Conservation (phyloP, 331 rosid genomes). For the Erythrophleum ivorense region DNA sequence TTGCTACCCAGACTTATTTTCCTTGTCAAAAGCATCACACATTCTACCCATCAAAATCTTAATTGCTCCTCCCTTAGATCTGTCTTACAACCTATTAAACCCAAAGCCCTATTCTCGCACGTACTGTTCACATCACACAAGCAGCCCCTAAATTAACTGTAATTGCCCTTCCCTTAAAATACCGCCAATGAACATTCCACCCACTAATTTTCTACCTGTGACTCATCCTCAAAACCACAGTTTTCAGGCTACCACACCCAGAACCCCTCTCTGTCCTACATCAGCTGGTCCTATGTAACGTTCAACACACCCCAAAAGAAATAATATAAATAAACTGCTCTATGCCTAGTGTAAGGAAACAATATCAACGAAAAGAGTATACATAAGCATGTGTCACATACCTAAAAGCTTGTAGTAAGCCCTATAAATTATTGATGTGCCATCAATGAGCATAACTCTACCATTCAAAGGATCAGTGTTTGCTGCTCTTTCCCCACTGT, state of each 20-base stretch:
- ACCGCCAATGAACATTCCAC: neutral
- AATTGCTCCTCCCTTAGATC: neutral
- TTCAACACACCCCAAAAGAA: slow-evolving; percentile 3
- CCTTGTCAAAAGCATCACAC: neutral
- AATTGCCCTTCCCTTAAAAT: neutral
- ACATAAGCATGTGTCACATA: slow-evolving; percentile 16
- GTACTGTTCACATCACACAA: neutral
- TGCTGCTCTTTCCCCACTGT: slow-evolving; percentile 38
- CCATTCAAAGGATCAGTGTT: slow-evolving; percentile 52
- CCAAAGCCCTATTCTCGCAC: neutral
- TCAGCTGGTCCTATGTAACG: neutral
- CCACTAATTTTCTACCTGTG: neutral
- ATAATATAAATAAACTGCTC: neutral
- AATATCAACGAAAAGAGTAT: neutral
- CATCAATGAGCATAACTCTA: slow-evolving; percentile 93
- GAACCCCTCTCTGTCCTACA: neutral
- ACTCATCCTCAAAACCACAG: neutral
- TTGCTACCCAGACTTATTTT: neutral
- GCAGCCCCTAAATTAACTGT: neutral
- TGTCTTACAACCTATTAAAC: neutral
- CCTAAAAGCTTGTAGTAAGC: slow-evolving; percentile 94
- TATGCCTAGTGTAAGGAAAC: neutral
- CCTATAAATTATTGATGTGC: slow-evolving; percentile 82
- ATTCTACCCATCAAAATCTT: neutral
- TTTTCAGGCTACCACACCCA: neutral